Conservation (phyloP, 1,284 basidiomycete genomes). For the Butyriboletus pseudospeciosus region DNA sequence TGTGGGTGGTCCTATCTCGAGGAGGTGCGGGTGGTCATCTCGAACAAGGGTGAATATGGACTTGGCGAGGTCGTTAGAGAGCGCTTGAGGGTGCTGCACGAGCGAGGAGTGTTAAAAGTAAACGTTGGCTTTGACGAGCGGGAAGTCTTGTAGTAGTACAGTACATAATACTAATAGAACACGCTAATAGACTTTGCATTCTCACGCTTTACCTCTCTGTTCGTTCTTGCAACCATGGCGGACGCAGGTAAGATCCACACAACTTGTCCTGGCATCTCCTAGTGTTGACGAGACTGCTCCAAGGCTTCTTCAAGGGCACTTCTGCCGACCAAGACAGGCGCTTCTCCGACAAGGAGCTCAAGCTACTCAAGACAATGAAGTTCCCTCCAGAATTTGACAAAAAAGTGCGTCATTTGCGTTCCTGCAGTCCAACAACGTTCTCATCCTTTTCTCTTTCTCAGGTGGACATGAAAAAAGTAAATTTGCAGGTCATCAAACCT, state of each 20-base stretch:
- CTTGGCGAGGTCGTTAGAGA: conserved; percentile 28
- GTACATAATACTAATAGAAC: background rate
- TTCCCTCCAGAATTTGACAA: conserved; percentile 87
- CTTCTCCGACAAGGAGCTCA: conserved; percentile 93
- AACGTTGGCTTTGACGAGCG: conserved; percentile 33
- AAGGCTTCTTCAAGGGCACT: conserved; percentile 84
- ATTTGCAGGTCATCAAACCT: conserved; percentile 80
- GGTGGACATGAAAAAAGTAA: conserved; percentile 96
- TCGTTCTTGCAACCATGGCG: conserved; percentile 40
- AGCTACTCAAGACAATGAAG: conserved; percentile 83
- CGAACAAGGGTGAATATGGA: conserved; percentile 28
- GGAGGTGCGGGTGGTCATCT: conserved; percentile 28
- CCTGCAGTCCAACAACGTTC: background rate
- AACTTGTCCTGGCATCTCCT: background rate
- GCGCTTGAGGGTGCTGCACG: conserved; percentile 14
- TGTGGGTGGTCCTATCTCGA: conserved; percentile 23
- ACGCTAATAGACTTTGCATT: conserved; percentile 4
- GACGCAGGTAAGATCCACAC: conserved; percentile 46
- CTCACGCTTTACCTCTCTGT: conserved; percentile 12
- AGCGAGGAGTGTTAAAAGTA: conserved; percentile 28
- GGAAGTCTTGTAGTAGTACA: conserved; percentile 22
- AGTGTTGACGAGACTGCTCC: conserved; percentile 6
- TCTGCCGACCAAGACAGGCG: conserved; percentile 82
- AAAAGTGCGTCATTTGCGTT: conserved; percentile 53
- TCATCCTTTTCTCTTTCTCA: background rate